A percentile compares a stretch with the other conserved stretches of the same genome.
phyloP scores from a whole-genome alignment of 345 rosid species.

The Citrus glauca region DNA sequence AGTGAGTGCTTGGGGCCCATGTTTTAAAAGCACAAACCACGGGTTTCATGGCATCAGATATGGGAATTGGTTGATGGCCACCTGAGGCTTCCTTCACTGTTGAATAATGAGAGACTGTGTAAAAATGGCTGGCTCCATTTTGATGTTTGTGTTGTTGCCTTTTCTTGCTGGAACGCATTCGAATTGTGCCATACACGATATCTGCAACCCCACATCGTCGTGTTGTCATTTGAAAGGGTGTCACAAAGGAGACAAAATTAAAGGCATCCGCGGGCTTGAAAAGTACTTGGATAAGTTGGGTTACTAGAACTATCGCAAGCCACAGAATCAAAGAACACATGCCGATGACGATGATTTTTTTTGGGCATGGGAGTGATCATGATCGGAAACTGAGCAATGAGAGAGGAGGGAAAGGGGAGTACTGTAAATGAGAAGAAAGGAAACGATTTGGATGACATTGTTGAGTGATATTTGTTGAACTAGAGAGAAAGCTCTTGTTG shows the following conservation, averaged over 20 bases:
- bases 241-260: too few relatives aligned
- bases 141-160: not conserved
- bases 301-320: too few relatives aligned
- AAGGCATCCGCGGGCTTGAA: too few relatives aligned
- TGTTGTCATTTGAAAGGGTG: slow-evolving; percentile 10
- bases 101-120: slow-evolving; percentile 20
- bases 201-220: slow-evolving; percentile 39
- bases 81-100: slow-evolving; percentile 14
- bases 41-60: not conserved
- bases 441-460: not conserved
- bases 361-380: not conserved
- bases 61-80: slow-evolving; percentile 30
- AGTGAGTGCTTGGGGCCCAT: slow-evolving; percentile 22
- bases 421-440: not conserved
- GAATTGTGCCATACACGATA: slow-evolving; percentile 26
- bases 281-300: too few relatives aligned
- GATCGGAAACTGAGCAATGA: not conserved
- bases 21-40: slow-evolving; percentile 18
- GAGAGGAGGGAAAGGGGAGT: not conserved
- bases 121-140: not conserved
- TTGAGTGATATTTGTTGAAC: not conserved
- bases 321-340: too few relatives aligned
- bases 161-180: slow-evolving; percentile 19
- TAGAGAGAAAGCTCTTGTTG: too few relatives aligned
- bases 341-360: not conserved